phyloP scores from a whole-genome alignment of 805 yeast genomes.

The Ogataea nakhonphanomensis region DNA sequence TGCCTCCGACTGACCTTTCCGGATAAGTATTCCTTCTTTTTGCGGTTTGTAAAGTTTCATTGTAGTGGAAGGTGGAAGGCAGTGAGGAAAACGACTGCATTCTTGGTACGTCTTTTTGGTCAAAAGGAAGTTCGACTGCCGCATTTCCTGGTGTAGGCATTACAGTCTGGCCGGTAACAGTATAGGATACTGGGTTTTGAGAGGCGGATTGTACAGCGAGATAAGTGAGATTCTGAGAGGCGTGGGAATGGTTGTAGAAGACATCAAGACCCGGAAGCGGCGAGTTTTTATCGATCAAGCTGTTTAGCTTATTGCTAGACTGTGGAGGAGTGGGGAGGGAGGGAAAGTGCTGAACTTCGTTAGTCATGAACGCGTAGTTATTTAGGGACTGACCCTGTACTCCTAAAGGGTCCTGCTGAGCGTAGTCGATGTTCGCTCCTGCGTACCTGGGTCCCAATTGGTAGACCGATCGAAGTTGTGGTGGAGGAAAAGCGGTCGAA shows the following conservation, averaged over 20 bases:
- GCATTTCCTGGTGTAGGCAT: neutral
- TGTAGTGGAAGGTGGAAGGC: neutral
- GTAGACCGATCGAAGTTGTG: neutral
- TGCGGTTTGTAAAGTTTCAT: neutral
- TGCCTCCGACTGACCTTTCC: neutral
- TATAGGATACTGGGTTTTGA: neutral
- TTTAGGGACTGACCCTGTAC: slow-evolving; percentile 1
- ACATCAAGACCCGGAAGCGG: slow-evolving; percentile 5
- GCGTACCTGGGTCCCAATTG: slow-evolving; percentile 6
- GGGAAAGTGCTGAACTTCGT: slow-evolving; percentile 6
- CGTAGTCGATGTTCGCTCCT: neutral
- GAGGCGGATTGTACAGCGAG: neutral
- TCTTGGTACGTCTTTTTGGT: slow-evolving; percentile 10
- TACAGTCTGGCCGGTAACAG: no score
- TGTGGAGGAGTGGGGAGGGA: slow-evolving; percentile 16
- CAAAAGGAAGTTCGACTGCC: neutral
- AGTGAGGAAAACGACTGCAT: slow-evolving; percentile 10
- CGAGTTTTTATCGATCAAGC: slow-evolving; percentile 7
- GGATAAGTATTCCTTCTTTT: slow-evolving; percentile 17
- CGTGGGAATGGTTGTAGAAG: slow-evolving; percentile 2
- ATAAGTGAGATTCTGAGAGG: slow-evolving; percentile 1
- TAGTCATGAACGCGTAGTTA: slow-evolving; percentile 2
- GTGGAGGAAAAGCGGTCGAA: neutral
- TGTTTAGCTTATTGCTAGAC: slow-evolving; percentile 3
- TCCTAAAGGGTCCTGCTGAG: neutral